Percentiles rank a stretch among this genome's conserved stretches.
These are phyloP conservation scores for Xylaria cubensis DNA, from an alignment of 495 filamentous ascomycete species.

Conservation along the genomic window DNA sequence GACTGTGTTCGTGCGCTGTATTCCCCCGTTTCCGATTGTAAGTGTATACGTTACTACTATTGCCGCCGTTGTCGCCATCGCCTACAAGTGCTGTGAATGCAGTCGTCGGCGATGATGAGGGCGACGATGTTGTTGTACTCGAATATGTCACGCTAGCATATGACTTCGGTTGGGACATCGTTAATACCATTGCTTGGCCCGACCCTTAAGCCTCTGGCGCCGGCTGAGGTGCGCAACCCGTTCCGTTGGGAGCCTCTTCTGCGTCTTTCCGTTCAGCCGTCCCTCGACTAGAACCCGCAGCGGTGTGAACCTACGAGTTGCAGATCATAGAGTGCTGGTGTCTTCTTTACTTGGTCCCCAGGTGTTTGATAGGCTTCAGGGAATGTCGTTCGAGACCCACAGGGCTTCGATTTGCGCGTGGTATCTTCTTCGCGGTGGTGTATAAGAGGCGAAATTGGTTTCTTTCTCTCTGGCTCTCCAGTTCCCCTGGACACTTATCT, in stretches of 20 bases:
- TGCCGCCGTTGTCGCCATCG: not conserved
- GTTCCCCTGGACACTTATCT: not conserved
- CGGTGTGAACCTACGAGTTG: not conserved
- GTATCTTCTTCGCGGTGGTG: not conserved
- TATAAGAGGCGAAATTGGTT: not conserved
- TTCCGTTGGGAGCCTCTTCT: not conserved
- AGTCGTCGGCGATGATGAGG: constrained; percentile 11
- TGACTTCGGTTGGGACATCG: constrained; percentile 16
- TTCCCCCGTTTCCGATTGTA: constrained; percentile 14
- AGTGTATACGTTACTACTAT: not conserved
- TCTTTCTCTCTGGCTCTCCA: constrained; percentile 17
- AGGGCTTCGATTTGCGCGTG: not conserved
- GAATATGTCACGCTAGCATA: constrained; percentile 4
- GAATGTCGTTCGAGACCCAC: not conserved
- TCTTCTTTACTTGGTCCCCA: constrained; percentile 1
- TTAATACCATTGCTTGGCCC: not conserved
- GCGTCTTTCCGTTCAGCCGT: constrained; percentile 2
- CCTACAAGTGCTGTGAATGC: constrained; percentile 15
- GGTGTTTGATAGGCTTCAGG: constrained; percentile 16
- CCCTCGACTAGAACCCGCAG: not conserved
- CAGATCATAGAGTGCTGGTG: not conserved
- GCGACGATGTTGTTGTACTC: not conserved
- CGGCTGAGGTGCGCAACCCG: not conserved
- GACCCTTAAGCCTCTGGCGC: not conserved
- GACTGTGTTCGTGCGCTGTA: constrained; percentile 6